These are phyloP conservation scores for Camellia granthamiana DNA, from an alignment of 148 eudicot genomes.

Conservation along the genomic window DNA sequence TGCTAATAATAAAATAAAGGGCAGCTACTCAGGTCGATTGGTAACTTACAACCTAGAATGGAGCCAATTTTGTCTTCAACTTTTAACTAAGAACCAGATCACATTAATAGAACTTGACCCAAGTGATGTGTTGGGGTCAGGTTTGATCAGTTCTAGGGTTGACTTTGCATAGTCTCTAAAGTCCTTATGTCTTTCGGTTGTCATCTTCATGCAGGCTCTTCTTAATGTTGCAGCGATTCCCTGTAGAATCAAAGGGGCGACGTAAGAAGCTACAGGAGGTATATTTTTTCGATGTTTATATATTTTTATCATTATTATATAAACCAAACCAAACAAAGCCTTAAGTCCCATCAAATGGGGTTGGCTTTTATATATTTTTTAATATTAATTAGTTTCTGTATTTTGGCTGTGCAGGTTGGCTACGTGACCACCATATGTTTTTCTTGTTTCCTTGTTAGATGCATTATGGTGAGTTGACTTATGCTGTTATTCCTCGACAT, in stretches of 20 bases:
- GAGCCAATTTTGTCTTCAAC: background rate
- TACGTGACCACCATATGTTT: constrained; percentile 93
- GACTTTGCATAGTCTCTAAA: background rate
- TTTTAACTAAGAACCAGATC: background rate
- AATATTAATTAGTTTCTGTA: constrained; percentile 17
- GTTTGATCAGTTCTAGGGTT: too few relatives aligned
- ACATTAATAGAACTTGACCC: background rate
- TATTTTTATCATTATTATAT: background rate
- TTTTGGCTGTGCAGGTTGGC: constrained; percentile 55
- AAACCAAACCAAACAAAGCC: too few relatives aligned
- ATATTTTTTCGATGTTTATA: constrained; percentile 4
- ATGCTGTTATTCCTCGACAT: background rate
- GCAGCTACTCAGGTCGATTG: background rate
- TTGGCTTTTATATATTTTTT: background rate
- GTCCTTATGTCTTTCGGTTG: constrained; percentile 2
- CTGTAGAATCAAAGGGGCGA: constrained; percentile 93
- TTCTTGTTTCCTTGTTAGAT: constrained; percentile 81
- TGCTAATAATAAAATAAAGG: background rate
- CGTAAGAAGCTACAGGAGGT: constrained; percentile 98
- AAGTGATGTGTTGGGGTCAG: background rate
- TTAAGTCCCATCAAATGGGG: too few relatives aligned
- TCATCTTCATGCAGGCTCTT: constrained; percentile 66
- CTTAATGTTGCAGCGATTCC: constrained; percentile 90
- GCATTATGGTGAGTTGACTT: constrained; percentile 72
- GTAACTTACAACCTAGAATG: background rate